These are phyloP conservation scores for Salix arbutifolia DNA, from an alignment of 345 rosid genomes.

Conservation along the genomic window DNA sequence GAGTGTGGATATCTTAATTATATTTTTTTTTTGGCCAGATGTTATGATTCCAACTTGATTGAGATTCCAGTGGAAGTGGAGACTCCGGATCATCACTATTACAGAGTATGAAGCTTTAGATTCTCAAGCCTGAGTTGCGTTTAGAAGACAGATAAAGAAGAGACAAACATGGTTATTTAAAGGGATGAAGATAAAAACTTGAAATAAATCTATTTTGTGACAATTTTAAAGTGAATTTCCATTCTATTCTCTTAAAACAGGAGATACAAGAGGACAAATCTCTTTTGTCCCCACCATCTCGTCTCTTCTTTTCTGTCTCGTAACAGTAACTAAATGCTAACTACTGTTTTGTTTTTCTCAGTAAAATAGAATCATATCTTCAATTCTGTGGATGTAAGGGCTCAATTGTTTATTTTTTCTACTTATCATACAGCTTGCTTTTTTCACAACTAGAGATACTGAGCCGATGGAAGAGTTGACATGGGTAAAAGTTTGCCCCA, in stretches of 20 bases:
- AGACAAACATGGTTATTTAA: too few relatives aligned
- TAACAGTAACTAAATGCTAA: too few relatives aligned
- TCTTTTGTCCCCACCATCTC: too few relatives aligned
- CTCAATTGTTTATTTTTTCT: not conserved
- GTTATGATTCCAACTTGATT: constrained; percentile 11
- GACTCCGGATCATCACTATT: constrained; percentile 23
- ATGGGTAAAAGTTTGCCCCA: constrained; percentile 5
- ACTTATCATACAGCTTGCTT: constrained; percentile 14
- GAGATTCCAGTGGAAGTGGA: constrained; percentile 23
- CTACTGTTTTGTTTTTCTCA: not conserved
- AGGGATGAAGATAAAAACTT: too few relatives aligned
- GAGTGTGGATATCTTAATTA: not conserved
- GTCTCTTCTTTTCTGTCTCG: too few relatives aligned
- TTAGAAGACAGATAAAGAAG: not conserved
- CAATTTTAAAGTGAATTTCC: too few relatives aligned
- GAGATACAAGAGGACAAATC: too few relatives aligned
- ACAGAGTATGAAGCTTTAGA: constrained; percentile 6
- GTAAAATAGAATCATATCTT: not conserved
- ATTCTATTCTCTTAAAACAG: too few relatives aligned
- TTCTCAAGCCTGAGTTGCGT: not conserved
- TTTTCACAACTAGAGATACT: constrained; percentile 15
- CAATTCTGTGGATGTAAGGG: not conserved
- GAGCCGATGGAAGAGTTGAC: constrained; percentile 24
- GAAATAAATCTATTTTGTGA: too few relatives aligned
- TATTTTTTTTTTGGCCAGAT: not conserved